Conservation (phyloP, 306 rosid genomes). For the Dryas alaskensis region DNA sequence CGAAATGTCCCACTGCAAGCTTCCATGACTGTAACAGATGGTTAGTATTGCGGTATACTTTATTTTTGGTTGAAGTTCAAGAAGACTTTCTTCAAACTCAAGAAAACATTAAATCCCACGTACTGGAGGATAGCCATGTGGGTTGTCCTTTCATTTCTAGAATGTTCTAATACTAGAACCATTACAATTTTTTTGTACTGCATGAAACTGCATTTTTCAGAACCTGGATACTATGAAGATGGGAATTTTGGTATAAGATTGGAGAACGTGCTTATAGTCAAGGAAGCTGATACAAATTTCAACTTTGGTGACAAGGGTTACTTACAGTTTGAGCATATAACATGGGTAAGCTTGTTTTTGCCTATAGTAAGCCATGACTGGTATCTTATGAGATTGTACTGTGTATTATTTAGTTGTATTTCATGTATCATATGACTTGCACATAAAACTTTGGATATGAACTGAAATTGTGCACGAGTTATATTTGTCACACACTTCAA, state of each 20-base stretch:
- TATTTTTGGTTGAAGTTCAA: neutral
- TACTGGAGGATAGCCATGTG: neutral
- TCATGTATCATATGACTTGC: neutral
- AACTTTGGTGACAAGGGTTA: conserved; percentile 92
- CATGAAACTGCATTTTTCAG: conserved; percentile 41
- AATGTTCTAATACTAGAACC: neutral
- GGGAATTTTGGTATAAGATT: conserved; percentile 89
- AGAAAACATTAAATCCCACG: neutral
- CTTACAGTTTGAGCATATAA: conserved; percentile 87
- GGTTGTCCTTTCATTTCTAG: neutral
- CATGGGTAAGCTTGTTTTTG: conserved; percentile 61
- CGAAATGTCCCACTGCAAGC: conserved; percentile 86
- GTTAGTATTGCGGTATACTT: conserved; percentile 45
- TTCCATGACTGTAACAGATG: conserved; percentile 96
- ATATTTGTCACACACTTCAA: neutral
- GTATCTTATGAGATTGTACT: neutral
- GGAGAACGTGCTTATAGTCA: conserved; percentile 92
- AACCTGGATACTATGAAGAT: conserved; percentile 98
- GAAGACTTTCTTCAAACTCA: neutral
- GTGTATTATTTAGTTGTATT: neutral
- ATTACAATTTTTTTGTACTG: neutral
- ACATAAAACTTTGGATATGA: neutral
- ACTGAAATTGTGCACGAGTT: neutral
- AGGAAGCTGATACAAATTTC: conserved; percentile 73
- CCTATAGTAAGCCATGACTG: neutral